These are phyloP conservation scores for Geranium incanum DNA, from an alignment of 441 rosid genomes.

Conservation along the genomic window DNA sequence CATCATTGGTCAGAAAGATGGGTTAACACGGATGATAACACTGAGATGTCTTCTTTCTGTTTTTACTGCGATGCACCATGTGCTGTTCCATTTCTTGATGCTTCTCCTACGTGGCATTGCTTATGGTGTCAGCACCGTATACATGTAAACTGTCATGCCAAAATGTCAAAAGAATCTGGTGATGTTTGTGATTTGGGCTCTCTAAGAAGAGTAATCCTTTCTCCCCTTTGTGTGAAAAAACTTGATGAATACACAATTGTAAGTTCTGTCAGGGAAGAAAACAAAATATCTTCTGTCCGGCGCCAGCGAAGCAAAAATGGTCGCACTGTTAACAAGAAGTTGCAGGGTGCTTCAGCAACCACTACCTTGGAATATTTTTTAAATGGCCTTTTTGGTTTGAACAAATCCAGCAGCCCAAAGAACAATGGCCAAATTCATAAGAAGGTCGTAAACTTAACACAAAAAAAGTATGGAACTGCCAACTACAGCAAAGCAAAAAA, in stretches of 20 bases:
- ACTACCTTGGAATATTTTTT: constrained; percentile 15
- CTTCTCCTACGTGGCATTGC: constrained; percentile 67
- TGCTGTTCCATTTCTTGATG: constrained; percentile 55
- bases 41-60: constrained; percentile 55
- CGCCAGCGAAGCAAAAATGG: constrained; percentile 40
- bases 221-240: constrained; percentile 51
- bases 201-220: constrained; percentile 50
- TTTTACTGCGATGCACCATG: constrained; percentile 60
- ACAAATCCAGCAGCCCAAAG: constrained; percentile 36
- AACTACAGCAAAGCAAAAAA: constrained; percentile 29
- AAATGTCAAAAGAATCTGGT: constrained; percentile 56
- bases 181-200: constrained; percentile 58
- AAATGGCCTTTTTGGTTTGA: constrained; percentile 38
- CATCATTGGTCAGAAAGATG: constrained; percentile 70
- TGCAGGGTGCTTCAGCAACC: constrained; percentile 11
- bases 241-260: constrained; percentile 29
- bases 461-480: constrained; percentile 28
- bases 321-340: constrained; percentile 29
- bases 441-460: constrained; percentile 31
- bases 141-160: constrained; percentile 56
- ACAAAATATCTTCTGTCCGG: constrained; percentile 29
- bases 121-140: constrained; percentile 65
- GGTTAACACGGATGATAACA: constrained; percentile 51
- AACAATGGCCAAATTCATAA: constrained; percentile 28
- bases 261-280: constrained; percentile 31